Base-by-base conservation (phyloP, 192 early-diverging fungal genomes). In the Chytriomyces sp. region DNA sequence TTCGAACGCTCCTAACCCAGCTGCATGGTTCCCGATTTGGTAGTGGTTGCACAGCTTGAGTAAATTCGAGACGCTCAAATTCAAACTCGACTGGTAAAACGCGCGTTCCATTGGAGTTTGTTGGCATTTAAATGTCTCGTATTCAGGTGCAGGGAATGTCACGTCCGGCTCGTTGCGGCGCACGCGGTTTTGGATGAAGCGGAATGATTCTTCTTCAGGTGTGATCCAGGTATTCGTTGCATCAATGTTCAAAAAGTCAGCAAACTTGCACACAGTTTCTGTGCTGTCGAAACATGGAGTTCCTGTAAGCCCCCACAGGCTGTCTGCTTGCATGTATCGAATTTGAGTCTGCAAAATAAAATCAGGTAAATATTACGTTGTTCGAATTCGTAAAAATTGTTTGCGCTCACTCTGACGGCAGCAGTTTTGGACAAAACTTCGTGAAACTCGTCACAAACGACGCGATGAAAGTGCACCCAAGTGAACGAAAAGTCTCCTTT, bases 401-500 rank as follows among this genome's bases (percentile, higher is more conserved):
- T 35, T 35, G 28, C 28, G 28, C 28, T 35, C 2, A 35, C 28
- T 9, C 43, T 8, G 59, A 59, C 43, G 28, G 16, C 26, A 11
- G 11, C 24, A 28, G 57, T 11, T 24, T 72, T 60, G 2, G 7
- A 11, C 7, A 18, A 45, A 5, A 72, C 23, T 72, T 72, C 70
- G 70, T 72, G 70, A 9, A 72, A 72, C 70, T 72, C 70, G 61
- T 72, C 70, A 0, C 7, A 69, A 18, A 72, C 70, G n/a, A 72
- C 43, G n/a, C 70, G 70, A 8, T 72, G 70, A 8, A 72, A 72
- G 61, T 72, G 70, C 13, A 72, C 23, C 61, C 70, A 72, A 60
- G 70, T 44, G 57, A 72, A 64, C 7, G 70, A 46, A 72, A 57
- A 59, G 50, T 28, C 50, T 62, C 50, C 70, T 23, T 47, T 50